Conservation (phyloP, 1,139 yeast genomes). For the Casaregolazyma suthepensis region DNA sequence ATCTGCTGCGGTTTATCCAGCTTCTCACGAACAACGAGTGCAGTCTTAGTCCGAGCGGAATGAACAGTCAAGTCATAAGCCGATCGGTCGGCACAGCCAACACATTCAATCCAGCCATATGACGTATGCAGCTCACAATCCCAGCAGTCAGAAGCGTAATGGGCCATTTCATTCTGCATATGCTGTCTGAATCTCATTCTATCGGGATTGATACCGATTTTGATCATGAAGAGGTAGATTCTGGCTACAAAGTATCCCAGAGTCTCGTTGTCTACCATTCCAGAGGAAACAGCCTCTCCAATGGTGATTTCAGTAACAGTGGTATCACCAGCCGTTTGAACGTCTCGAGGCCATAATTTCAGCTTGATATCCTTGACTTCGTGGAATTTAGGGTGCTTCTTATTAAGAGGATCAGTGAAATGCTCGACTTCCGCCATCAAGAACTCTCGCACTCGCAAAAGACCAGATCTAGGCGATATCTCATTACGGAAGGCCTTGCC, state of each 20-base stretch:
- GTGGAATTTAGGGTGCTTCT: slow-evolving; percentile 71
- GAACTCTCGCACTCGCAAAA: slow-evolving; percentile 96
- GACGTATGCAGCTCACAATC: slow-evolving; percentile 96
- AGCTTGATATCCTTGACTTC: slow-evolving; percentile 70
- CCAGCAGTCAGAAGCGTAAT: slow-evolving; percentile 99
- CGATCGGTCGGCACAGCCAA: slow-evolving; percentile 99
- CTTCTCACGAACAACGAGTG: slow-evolving; percentile 87
- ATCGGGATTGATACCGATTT: slow-evolving; percentile 82
- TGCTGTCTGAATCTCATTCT: slow-evolving; percentile 97
- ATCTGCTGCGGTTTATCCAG: slow-evolving; percentile 78
- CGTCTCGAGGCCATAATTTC: slow-evolving; percentile 74
- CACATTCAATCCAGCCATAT: slow-evolving; percentile 99
- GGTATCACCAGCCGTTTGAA: slow-evolving; percentile 82
- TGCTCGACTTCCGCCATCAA: slow-evolving; percentile 99
- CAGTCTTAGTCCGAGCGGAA: slow-evolving; percentile 90
- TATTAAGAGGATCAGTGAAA: slow-evolving; percentile 88
- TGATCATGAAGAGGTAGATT: slow-evolving; percentile 74
- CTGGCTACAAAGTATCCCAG: slow-evolving; percentile 95
- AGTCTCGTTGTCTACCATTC: slow-evolving; percentile 94
- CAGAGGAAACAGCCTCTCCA: slow-evolving; percentile 83
- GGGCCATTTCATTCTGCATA: slow-evolving; percentile 99
- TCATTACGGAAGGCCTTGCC: slow-evolving; percentile 99
- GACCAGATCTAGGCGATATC: slow-evolving; percentile 96
- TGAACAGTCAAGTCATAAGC: slow-evolving; percentile 97
- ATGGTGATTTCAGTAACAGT: slow-evolving; percentile 57